A percentile compares a stretch with the other conserved stretches of the same genome.
Evolutionary conservation across 1,139 yeast genomes (phyloP).

Genomic region (Candida pseudoviswanathii): DNA sequence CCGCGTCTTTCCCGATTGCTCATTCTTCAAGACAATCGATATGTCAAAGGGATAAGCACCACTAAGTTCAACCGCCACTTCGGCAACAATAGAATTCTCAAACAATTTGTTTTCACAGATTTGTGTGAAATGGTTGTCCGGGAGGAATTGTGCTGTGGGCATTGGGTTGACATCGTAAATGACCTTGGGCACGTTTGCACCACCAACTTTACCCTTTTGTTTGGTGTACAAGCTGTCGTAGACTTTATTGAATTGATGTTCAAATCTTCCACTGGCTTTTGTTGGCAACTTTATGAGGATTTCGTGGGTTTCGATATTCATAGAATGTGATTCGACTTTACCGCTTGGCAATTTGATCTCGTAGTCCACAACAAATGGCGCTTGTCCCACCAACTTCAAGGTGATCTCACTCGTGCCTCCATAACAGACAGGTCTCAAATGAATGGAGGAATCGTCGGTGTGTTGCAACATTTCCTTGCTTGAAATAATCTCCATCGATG

Average conservation of each 20-base stretch:
- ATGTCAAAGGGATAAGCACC: constrained; percentile 72
- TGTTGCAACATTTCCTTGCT: constrained; percentile 22
- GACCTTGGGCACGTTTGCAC: constrained; percentile 33
- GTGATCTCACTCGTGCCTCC: constrained; percentile 27
- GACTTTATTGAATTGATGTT: constrained; percentile 60
- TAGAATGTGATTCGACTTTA: constrained; percentile 32
- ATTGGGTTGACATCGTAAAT: constrained; percentile 61
- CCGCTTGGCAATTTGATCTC: constrained; percentile 66
- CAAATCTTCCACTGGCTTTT: constrained; percentile 55
- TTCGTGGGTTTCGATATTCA: constrained; percentile 31
- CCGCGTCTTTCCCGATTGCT: constrained; percentile 21
- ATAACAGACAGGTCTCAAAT: constrained; percentile 39
- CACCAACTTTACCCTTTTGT: constrained; percentile 33
- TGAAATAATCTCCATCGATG: constrained; percentile 39
- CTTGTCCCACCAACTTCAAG: constrained; percentile 50
- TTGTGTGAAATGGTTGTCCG: constrained; percentile 48
- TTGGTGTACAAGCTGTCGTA: constrained; percentile 68
- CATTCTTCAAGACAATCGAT: constrained; percentile 53
- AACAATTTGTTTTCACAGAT: constrained; percentile 60
- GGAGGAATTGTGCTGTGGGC: constrained; percentile 59
- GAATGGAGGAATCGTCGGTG: constrained; percentile 21
- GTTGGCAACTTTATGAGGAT: constrained; percentile 37
- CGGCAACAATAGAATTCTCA: constrained; percentile 26
- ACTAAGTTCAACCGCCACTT: constrained; percentile 53
- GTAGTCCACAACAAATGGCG: constrained; percentile 77